phyloP scores from a whole-genome alignment of 495 filamentous ascomycete species.

The Poronia punctata region DNA sequence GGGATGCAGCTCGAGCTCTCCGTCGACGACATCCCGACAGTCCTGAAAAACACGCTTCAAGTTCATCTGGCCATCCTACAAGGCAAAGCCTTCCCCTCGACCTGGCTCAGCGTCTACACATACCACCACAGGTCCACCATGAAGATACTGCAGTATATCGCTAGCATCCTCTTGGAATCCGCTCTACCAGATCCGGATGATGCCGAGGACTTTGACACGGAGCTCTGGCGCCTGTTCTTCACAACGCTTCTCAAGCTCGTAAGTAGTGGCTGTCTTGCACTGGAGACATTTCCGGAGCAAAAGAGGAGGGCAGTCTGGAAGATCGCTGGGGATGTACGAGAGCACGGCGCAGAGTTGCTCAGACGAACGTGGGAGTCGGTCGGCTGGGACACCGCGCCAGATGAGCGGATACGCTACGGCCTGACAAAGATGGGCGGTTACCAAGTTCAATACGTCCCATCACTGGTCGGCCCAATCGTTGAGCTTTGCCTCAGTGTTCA shows the following conservation, averaged over 20 bases:
- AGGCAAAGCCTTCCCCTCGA: constrained; percentile 81
- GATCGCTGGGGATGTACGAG: constrained; percentile 92
- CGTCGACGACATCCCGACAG: constrained; percentile 64
- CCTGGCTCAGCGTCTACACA: constrained; percentile 89
- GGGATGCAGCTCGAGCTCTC: constrained; percentile 63
- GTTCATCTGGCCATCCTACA: constrained; percentile 84
- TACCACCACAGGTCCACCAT: constrained; percentile 92
- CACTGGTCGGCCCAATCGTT: constrained; percentile 82
- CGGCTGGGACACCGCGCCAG: constrained; percentile 84
- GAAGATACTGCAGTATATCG: constrained; percentile 78
- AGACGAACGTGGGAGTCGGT: constrained; percentile 89
- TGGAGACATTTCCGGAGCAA: constrained; percentile 96
- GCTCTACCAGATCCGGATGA: constrained; percentile 85
- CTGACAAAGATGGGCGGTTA: constrained; percentile 86
- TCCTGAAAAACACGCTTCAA: constrained; percentile 67
- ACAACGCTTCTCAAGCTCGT: constrained; percentile 82
- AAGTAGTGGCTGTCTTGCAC: constrained; percentile 75
- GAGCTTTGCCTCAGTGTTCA: constrained; percentile 94
- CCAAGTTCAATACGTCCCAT: constrained; percentile 96
- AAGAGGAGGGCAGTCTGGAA: constrained; percentile 96
- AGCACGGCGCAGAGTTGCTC: constrained; percentile 80
- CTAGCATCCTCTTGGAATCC: constrained; percentile 64
- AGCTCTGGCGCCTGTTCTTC: constrained; percentile 91
- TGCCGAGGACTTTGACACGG: constrained; percentile 86
- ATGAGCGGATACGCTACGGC: constrained; percentile 66